Evolutionary conservation across 2,329 filamentous ascomycete species (phyloP).

Genomic region (Helotiales sp.): DNA sequence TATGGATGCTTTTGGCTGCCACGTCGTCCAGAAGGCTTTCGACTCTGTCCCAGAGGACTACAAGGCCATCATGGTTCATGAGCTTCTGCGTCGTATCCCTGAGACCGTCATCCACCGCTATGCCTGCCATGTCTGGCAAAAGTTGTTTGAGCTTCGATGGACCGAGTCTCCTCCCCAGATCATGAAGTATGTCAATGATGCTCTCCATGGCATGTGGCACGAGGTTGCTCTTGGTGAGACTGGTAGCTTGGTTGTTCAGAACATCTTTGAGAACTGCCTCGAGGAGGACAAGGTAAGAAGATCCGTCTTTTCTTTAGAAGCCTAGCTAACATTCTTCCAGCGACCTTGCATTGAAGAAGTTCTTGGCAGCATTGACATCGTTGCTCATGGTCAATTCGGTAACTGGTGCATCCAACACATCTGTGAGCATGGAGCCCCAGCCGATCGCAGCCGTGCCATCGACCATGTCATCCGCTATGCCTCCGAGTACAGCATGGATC

Average conservation of each 20-base stretch:
- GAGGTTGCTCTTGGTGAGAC: slow-evolving; percentile 97
- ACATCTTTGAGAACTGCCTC: slow-evolving; percentile 98
- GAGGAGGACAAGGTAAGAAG: slow-evolving; percentile 90
- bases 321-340: slow-evolving; percentile 52
- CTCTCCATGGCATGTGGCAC: slow-evolving; percentile 96
- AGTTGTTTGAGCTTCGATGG: slow-evolving; percentile 97
- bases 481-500: slow-evolving; percentile 97
- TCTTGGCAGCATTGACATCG: slow-evolving; percentile 90
- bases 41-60: slow-evolving; percentile 97
- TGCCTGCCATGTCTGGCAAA: slow-evolving; percentile 99
- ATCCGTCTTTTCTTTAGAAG: background rate
- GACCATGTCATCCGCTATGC: slow-evolving; percentile 95
- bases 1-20: slow-evolving; percentile 98
- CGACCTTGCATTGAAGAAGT: slow-evolving; percentile 98
- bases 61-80: slow-evolving; percentile 99
- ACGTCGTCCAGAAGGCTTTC: slow-evolving; percentile 98
- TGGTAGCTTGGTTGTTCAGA: slow-evolving; percentile 96
- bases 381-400: slow-evolving; percentile 96
- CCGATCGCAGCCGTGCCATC: slow-evolving; percentile 89
- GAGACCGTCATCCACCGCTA: slow-evolving; percentile 99
- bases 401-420: slow-evolving; percentile 99
- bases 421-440: slow-evolving; percentile 91
- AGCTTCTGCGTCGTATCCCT: slow-evolving; percentile 90
- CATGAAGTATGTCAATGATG: slow-evolving; percentile 98
- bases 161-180: slow-evolving; percentile 93